phyloP scores from a whole-genome alignment of 2,329 filamentous ascomycete genomes.

The Pseudogymnoascus sp. region DNA sequence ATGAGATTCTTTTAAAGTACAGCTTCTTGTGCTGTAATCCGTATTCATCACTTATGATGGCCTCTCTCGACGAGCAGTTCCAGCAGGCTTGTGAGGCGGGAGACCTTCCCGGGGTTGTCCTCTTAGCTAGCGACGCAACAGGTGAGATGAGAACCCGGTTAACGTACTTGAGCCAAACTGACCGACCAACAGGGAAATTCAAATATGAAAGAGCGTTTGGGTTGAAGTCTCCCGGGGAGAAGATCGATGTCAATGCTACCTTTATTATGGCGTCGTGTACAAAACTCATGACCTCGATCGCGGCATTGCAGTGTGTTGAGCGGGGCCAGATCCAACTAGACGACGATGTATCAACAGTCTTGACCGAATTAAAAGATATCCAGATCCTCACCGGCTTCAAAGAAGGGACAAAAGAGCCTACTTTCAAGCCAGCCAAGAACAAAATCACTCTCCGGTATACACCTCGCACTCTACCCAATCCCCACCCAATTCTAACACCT shows the following conservation, averaged over 20 bases:
- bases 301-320: constrained; percentile 52
- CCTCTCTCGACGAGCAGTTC: background rate
- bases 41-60: background rate
- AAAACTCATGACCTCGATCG: constrained; percentile 45
- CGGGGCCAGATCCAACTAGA: constrained; percentile 41
- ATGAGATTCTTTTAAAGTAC: background rate
- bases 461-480: background rate
- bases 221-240: constrained; percentile 18
- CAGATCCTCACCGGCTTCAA: constrained; percentile 24
- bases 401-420: constrained; percentile 16
- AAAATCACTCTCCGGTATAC: constrained; percentile 25
- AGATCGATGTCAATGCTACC: constrained; percentile 51
- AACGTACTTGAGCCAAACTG: background rate
- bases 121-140: constrained; percentile 14
- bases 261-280: constrained; percentile 54
- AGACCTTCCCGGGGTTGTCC: background rate
- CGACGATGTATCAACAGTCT: constrained; percentile 28
- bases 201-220: constrained; percentile 32
- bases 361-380: constrained; percentile 24
- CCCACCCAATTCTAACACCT: background rate
- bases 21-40: background rate
- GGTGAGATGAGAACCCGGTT: constrained; percentile 13
- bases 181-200: constrained; percentile 27
- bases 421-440: constrained; percentile 14
- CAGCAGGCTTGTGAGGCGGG: background rate